A percentile compares a stretch with the other conserved stretches of the same genome.
Evolutionary conservation across 345 rosid species (phyloP).

Genomic region (Salix brachista): DNA sequence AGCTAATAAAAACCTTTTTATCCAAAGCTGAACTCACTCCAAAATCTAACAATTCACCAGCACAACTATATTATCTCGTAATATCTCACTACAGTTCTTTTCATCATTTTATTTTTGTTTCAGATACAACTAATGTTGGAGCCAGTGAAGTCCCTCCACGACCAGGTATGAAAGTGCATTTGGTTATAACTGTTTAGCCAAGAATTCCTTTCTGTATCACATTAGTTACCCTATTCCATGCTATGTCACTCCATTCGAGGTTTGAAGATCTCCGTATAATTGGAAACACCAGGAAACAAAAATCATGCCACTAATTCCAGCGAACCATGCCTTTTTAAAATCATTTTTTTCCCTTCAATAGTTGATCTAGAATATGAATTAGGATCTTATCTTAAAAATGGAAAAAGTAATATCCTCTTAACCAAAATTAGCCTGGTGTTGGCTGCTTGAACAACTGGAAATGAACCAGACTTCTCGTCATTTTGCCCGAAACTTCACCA

Average conservation of each 20-base stretch:
- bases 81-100: not conserved
- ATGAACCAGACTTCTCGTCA: too few species aligned
- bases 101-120: constrained; percentile 2
- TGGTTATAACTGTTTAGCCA: not conserved
- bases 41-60: too few species aligned
- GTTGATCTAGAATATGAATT: not conserved
- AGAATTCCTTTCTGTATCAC: not conserved
- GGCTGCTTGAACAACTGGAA: too few species aligned
- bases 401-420: too few species aligned
- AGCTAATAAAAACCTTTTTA: too few species aligned
- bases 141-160: constrained; percentile 27
- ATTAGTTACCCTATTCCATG: not conserved
- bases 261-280: too few species aligned
- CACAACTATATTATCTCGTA: not conserved
- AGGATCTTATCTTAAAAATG: too few species aligned
- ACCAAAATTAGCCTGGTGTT: too few species aligned
- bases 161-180: constrained; percentile 34
- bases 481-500: too few species aligned
- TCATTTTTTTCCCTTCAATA: not conserved
- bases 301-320: too few species aligned
- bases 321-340: not conserved
- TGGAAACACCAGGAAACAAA: too few species aligned
- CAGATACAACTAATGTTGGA: constrained; percentile 37
- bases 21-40: too few species aligned
- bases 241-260: not conserved